Conservation (phyloP, 805 yeast species). For the Ogataea neopini region DNA sequence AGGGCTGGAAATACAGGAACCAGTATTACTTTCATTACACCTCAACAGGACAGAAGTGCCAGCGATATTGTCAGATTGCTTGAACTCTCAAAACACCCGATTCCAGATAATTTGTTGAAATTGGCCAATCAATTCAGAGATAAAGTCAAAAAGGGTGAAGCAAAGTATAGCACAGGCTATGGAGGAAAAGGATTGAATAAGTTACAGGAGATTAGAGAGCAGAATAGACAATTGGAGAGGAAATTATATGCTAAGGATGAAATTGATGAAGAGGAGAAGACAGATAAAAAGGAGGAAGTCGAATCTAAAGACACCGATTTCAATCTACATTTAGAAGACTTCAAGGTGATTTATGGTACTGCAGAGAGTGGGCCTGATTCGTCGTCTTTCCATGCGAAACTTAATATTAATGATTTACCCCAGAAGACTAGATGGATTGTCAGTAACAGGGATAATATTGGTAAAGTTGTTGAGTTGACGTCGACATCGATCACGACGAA, state of each 20-base stretch:
- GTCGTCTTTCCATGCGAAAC: slow-evolving; percentile 59
- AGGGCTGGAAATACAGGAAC: slow-evolving; percentile 80
- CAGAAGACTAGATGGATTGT: slow-evolving; percentile 78
- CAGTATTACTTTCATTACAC: slow-evolving; percentile 68
- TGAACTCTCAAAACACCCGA: slow-evolving; percentile 52
- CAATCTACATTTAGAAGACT: slow-evolving; percentile 38
- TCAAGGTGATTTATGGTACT: slow-evolving; percentile 46
- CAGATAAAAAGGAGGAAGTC: not conserved
- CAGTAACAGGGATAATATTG: slow-evolving; percentile 62
- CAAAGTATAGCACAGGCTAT: slow-evolving; percentile 70
- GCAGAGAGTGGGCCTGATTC: slow-evolving; percentile 46
- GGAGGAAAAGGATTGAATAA: slow-evolving; percentile 91
- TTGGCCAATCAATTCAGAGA: slow-evolving; percentile 57
- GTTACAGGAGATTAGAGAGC: slow-evolving; percentile 61
- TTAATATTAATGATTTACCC: slow-evolving; percentile 84
- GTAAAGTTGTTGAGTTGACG: slow-evolving; percentile 67
- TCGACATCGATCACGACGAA: slow-evolving; percentile 77
- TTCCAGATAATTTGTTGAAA: slow-evolving; percentile 50
- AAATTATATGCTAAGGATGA: slow-evolving; percentile 43
- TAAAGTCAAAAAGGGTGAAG: slow-evolving; percentile 67
- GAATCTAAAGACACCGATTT: slow-evolving; percentile 1
- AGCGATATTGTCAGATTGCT: slow-evolving; percentile 71
- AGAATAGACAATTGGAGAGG: slow-evolving; percentile 50
- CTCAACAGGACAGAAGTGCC: slow-evolving; percentile 62
- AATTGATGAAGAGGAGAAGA: slow-evolving; percentile 24